These are phyloP conservation scores for Nitzschia palea DNA, from an alignment of 108 stramenopile species.

Conservation along the genomic window DNA sequence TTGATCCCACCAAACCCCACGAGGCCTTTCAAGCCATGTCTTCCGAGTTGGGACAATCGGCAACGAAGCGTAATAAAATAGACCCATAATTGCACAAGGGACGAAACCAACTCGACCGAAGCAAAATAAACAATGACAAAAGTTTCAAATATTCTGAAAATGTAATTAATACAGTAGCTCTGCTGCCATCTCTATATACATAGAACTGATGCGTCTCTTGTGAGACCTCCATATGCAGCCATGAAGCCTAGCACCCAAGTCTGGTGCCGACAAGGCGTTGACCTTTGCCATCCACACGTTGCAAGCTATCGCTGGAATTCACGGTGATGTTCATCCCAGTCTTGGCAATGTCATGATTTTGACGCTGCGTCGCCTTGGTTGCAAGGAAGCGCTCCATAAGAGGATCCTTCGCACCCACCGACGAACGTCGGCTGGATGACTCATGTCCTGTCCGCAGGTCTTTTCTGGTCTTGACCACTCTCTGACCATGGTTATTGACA, in stretches of 20 bases:
- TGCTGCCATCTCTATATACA: no score
- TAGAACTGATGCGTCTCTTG: no score
- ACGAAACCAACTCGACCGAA: no score
- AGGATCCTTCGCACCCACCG: background rate
- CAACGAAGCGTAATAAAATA: background rate
- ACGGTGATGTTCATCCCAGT: background rate
- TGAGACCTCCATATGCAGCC: no score
- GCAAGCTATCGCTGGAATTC: background rate
- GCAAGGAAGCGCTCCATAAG: constrained; percentile 4
- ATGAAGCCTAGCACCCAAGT: no score
- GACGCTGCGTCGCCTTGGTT: background rate
- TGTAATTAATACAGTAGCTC: no score
- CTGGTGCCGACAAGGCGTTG: background rate
- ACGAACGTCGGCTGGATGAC: background rate
- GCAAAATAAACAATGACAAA: no score
- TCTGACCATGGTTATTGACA: background rate
- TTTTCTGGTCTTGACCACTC: background rate
- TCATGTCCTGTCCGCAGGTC: background rate
- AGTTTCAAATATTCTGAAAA: no score
- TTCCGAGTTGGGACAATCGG: background rate
- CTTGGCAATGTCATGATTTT: background rate
- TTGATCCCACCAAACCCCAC: constrained; percentile 53
- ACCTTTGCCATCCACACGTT: background rate
- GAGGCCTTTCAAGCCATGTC: constrained; percentile 43
- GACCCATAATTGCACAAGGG: no score